Conservation (phyloP, 495 filamentous ascomycete species). For the Penicillium canariense region DNA sequence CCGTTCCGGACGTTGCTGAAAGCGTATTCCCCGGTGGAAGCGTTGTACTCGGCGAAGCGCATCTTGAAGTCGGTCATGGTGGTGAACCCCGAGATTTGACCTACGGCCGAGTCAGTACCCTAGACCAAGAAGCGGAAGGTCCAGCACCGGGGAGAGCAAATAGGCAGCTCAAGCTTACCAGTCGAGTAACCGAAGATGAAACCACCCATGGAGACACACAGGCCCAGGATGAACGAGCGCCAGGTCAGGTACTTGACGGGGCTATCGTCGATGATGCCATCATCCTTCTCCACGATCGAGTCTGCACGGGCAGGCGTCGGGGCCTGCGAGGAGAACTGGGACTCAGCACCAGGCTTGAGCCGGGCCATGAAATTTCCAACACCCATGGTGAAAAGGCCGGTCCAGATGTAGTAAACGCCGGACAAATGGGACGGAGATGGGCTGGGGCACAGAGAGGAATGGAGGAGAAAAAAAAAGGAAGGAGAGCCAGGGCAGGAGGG, state of each 20-base stretch:
- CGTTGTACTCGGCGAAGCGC: conserved; percentile 44
- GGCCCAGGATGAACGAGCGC: conserved; percentile 49
- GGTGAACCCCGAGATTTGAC: conserved; percentile 59
- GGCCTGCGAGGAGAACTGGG: conserved; percentile 34
- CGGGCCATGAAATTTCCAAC: conserved; percentile 32
- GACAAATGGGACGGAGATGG: neutral
- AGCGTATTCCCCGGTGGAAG: conserved; percentile 33
- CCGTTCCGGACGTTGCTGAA: conserved; percentile 57
- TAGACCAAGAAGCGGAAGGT: neutral
- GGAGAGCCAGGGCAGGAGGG: conserved; percentile 5
- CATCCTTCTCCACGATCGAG: conserved; percentile 41
- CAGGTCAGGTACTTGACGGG: conserved; percentile 49
- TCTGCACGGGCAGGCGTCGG: conserved; percentile 40
- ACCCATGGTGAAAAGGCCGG: conserved; percentile 35
- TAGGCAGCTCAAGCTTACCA: conserved; percentile 32
- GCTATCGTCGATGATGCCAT: conserved; percentile 42
- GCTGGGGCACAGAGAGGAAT: conserved; percentile 7
- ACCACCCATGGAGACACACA: conserved; percentile 65
- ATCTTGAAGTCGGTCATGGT: conserved; percentile 54
- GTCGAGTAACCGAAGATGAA: conserved; percentile 78
- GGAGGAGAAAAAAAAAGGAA: conserved; percentile 13
- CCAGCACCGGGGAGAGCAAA: neutral
- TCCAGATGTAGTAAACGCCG: neutral
- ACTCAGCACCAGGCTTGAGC: conserved; percentile 34
- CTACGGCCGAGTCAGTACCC: conserved; percentile 22